Conservation (phyloP, 805 yeast species). For the Wickerhamia fluorescens region DNA sequence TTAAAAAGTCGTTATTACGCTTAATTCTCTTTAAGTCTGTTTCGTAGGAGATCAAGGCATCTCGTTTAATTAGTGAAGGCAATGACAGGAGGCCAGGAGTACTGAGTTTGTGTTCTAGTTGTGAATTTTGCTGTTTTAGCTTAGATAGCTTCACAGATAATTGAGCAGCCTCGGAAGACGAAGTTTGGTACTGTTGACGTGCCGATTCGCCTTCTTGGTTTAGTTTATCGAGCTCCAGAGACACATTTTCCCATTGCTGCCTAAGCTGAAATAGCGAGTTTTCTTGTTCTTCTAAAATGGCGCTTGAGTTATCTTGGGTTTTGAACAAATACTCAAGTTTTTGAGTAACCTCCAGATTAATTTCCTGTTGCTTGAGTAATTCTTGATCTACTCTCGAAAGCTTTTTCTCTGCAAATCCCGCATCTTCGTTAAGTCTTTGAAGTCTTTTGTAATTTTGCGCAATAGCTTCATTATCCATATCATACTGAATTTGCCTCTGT, state of each 20-base stretch:
- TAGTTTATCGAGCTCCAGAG: conserved; percentile 18
- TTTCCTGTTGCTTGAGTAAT: conserved; percentile 12
- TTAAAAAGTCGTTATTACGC: conserved; percentile 23
- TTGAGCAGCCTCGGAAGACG: conserved; percentile 27
- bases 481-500: conserved; percentile 24
- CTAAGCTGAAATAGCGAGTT: conserved; percentile 14
- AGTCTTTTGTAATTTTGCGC: conserved; percentile 25
- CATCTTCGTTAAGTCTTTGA: conserved; percentile 30
- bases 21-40: conserved; percentile 16
- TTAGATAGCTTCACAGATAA: conserved; percentile 14
- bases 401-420: conserved; percentile 24
- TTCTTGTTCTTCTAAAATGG: no score
- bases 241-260: conserved; percentile 19
- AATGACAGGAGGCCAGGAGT: conserved; percentile 31
- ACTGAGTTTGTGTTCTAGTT: conserved; percentile 16
- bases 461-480: conserved; percentile 26
- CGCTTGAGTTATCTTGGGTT: conserved; percentile 2
- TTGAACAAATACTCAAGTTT: conserved; percentile 4
- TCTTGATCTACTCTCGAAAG: conserved; percentile 26
- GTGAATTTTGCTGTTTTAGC: conserved; percentile 15
- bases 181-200: conserved; percentile 26
- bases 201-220: conserved; percentile 21
- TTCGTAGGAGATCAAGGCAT: conserved; percentile 24
- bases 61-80: conserved; percentile 28
- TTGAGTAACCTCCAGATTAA: conserved; percentile 9